Conservation (phyloP, 2,329 filamentous ascomycete species). For the Aureobasidium mangrovei region DNA sequence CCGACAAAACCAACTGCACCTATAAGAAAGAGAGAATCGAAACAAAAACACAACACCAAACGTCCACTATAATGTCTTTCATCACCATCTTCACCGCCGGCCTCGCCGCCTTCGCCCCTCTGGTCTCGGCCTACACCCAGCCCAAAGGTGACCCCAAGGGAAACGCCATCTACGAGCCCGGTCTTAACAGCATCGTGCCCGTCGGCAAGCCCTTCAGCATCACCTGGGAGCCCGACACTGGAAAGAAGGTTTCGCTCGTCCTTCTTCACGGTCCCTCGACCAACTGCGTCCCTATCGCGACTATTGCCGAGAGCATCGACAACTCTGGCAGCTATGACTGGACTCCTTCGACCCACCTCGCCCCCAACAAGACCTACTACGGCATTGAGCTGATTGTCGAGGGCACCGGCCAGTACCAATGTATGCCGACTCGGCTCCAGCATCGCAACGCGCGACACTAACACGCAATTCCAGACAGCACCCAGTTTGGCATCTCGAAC, state of each 20-base stretch:
- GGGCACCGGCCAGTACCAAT: constrained; percentile 52
- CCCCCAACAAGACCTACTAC: constrained; percentile 45
- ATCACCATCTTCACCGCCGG: constrained; percentile 42
- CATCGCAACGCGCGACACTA: not conserved
- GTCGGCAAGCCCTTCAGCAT: constrained; percentile 48
- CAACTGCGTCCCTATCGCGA: constrained; percentile 44
- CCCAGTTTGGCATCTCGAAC: constrained; percentile 53
- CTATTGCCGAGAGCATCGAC: constrained; percentile 38
- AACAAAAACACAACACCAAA: not conserved
- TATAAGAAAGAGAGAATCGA: not conserved
- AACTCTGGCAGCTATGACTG: constrained; percentile 43
- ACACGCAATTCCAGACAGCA: constrained; percentile 31
- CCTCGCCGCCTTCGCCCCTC: constrained; percentile 40
- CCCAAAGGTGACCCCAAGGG: constrained; percentile 32
- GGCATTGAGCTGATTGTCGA: constrained; percentile 55
- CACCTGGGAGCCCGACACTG: constrained; percentile 46
- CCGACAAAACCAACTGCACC: not conserved
- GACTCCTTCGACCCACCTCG: constrained; percentile 43
- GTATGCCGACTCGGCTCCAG: not conserved
- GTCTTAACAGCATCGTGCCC: constrained; percentile 45
- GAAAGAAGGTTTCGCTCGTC: constrained; percentile 46
- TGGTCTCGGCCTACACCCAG: constrained; percentile 39
- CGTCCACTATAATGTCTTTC: constrained; percentile 16
- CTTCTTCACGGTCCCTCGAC: constrained; percentile 50
- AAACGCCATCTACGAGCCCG: constrained; percentile 48